Evolutionary conservation across 768 basidiomycete genomes (phyloP).

Genomic region (Tricholoma bakamatsutake): DNA sequence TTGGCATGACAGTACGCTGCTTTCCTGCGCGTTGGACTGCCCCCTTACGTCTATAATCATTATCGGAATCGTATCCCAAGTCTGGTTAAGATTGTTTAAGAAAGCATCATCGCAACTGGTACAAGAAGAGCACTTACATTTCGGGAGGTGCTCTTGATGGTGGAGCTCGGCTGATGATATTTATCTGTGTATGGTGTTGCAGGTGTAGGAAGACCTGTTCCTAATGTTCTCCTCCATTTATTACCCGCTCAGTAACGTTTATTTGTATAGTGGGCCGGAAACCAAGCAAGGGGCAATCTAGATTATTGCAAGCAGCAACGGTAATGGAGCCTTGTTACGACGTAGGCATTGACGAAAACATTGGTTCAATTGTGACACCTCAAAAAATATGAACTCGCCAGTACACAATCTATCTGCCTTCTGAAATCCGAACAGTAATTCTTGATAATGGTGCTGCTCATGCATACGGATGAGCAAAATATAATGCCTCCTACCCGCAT

Average conservation of each 20-base stretch:
- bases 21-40: neutral
- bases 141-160: neutral
- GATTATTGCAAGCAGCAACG: neutral
- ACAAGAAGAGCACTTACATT: neutral
- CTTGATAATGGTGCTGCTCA: too few species aligned
- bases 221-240: neutral
- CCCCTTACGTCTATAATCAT: neutral
- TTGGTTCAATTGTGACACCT: too few species aligned
- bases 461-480: too few species aligned
- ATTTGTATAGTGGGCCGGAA: neutral
- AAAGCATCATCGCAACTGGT: neutral
- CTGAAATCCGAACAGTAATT: too few species aligned
- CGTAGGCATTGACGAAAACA: neutral
- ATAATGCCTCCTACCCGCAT: neutral
- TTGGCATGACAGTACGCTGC: neutral
- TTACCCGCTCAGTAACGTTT: neutral
- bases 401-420: too few species aligned
- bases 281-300: neutral
- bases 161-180: neutral
- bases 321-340: neutral
- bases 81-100: neutral
- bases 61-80: neutral
- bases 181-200: neutral
- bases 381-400: too few species aligned
- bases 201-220: neutral